Base-by-base conservation (phyloP, 257 asterid species). In the Solanum acaule region DNA sequence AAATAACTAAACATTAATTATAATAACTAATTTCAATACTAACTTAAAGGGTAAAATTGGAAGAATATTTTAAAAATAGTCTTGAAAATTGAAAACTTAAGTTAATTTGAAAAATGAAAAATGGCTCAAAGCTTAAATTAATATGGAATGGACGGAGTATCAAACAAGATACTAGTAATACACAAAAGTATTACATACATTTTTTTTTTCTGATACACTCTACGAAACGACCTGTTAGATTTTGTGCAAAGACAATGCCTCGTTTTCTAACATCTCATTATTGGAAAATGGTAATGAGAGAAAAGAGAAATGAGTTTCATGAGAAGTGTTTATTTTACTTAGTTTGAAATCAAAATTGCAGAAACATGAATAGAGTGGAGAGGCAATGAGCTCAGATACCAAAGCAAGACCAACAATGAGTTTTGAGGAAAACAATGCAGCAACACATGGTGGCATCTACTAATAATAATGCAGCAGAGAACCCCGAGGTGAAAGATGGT, bases 341-440 rank as follows among this genome's bases (percentile, higher is more conserved):
- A 56, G 14, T 42, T 78, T 42, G 56, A 78, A 25, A 42, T 15
- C 20, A 42, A 25, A n/a, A 78, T 25, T 15, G 84, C 6, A 78
- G 84, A 77, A 78, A 23, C 70, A 18, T 35, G 59, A 72, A 59
- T 40, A 78, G 38, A 27, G 79, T 25, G 68, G 78, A 82, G 73
- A 15, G 91, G 71, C 86, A 86, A 10, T 82, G 87, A 93, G 92
- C 91, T 38, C 95, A 76, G 67, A 22, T 87, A 90, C 92, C 98
- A 81, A 93, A 90, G 93, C 92, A 89, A 91, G 88, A 90, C 93
- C 95, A 93, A 84, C 71, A 68, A 86, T 90, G 90, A 59, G 87
- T 40, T 85, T 92, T 91, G 95, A 86, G 94, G 94, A 95, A 95
- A 95, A 92, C 98, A 84, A 95, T 91, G 96, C 98, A 94, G 44